Evolutionary conservation across 2,329 filamentous ascomycete species (phyloP), one percentile per base, ranked within the genome.

Genomic region (Fusarium sulawesiense): DNA sequence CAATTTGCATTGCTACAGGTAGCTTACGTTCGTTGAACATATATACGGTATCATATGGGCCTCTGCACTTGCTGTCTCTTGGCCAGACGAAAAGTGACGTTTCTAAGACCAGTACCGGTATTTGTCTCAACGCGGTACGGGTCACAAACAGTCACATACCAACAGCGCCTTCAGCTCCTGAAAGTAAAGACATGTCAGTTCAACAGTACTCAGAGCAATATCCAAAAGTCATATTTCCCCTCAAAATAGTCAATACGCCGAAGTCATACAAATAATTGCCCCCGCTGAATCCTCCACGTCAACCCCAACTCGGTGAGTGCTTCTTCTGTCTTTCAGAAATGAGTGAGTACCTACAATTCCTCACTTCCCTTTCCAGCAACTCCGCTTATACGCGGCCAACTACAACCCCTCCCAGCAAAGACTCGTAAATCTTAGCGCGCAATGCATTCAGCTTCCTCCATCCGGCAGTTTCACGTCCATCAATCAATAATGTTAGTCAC

Each of bases 121-220:
- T 54, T 42, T 54, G 50, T 54, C n/a, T 44, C 6, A 20, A 7
- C 1, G 6, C 25, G n/a, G n/a, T 1, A 30, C 23, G 0, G n/a
- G 50, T 32, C 14, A 54, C 37, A 54, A 42, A 30, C 49, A n/a
- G 27, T 32, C 20, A 54, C 50, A 54, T 54, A 42, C 49, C 50
- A 42, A 21, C 4, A 20, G 2, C 25, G 9, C 6, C 10, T 18
- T 44, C 50, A 54, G 50, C 37, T 32, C n/a, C 37, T 7, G 8
- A 23, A 23, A 12, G 25, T 3, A 13, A 3, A 29, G 3, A 4
- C 16, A 42, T 23, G 18, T 51, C 23, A 40, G 18, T 23, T 44
- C 11, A 1, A n/a, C 20, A 5, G 30, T 25, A 32, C 11, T 53
- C 34, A 11, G 12, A 6, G 12, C 13, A 11, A 16, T 14, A 53